phyloP scores from a whole-genome alignment of 768 basidiomycete species.

The Porphyrellus cyaneotinctus region DNA sequence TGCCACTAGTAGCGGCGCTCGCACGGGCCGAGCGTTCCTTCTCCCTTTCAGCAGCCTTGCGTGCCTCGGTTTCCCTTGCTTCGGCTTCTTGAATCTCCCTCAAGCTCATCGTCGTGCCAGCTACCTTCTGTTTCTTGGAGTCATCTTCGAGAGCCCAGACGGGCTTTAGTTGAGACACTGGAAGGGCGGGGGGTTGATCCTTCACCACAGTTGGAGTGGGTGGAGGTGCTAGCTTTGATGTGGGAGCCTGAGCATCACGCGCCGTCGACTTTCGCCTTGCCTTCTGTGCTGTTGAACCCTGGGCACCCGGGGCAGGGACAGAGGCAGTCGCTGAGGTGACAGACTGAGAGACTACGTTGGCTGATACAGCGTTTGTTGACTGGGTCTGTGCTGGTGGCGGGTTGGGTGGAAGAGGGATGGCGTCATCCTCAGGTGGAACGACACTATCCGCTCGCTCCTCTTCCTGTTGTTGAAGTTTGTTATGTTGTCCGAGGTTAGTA shows the following conservation, averaged over 20 bases:
- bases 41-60: conserved; percentile 72
- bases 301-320: conserved; percentile 11
- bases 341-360: conserved; percentile 2
- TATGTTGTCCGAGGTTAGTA: conserved; percentile 57
- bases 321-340: conserved; percentile 10
- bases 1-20: conserved; percentile 30
- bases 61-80: conserved; percentile 70
- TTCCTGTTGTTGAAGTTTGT: conserved; percentile 45
- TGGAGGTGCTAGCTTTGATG: conserved; percentile 15
- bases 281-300: conserved; percentile 22
- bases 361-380: conserved; percentile 6
- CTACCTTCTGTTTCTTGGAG: conserved; percentile 47
- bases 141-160: conserved; percentile 74
- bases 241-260: conserved; percentile 23
- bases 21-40: conserved; percentile 57
- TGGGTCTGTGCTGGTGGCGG: conserved; percentile 14
- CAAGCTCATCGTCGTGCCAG: conserved; percentile 55
- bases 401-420: conserved; percentile 12
- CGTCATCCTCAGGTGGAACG: conserved; percentile 18
- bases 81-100: conserved; percentile 97
- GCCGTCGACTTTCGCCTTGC: conserved; percentile 26
- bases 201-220: conserved; percentile 7
- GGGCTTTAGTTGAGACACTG: conserved; percentile 38
- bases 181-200: conserved; percentile 24
- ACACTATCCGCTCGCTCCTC: conserved; percentile 19